A percentile compares a stretch with the other conserved stretches of the same genome.
phyloP scores from a whole-genome alignment of 2,329 filamentous ascomycete genomes.

The Penicillium vulpinum region DNA sequence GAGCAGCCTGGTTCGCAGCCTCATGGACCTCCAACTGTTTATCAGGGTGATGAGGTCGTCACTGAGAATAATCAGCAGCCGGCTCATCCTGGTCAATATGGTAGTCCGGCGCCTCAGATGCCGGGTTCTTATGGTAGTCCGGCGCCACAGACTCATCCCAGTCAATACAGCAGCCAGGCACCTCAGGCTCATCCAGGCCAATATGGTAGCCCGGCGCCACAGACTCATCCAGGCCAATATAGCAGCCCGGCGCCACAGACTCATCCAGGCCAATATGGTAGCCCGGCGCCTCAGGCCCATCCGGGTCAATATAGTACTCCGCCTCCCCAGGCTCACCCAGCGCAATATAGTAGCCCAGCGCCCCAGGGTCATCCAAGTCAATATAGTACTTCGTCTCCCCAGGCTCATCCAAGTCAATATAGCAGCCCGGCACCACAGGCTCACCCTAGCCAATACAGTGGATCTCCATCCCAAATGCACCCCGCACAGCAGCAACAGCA shows the following conservation, averaged over 20 bases:
- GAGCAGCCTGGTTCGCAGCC: slow-evolving; percentile 83
- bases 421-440: background rate
- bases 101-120: slow-evolving; percentile 40
- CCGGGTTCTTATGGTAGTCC: slow-evolving; percentile 4
- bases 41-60: slow-evolving; percentile 79
- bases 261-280: slow-evolving; percentile 5
- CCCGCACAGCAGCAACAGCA: slow-evolving; percentile 21
- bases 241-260: slow-evolving; percentile 22
- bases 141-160: slow-evolving; percentile 25
- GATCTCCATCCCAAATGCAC: slow-evolving; percentile 28
- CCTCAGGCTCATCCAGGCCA: slow-evolving; percentile 21
- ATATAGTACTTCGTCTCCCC: slow-evolving; percentile 14
- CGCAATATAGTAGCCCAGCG: slow-evolving; percentile 37
- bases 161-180: background rate
- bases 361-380: slow-evolving; percentile 28
- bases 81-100: slow-evolving; percentile 20
- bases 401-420: slow-evolving; percentile 21
- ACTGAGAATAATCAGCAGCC: slow-evolving; percentile 42
- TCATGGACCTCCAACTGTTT: slow-evolving; percentile 86
- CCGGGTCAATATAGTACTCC: slow-evolving; percentile 31
- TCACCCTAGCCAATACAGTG: slow-evolving; percentile 15
- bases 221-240: slow-evolving; percentile 21
- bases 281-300: slow-evolving; percentile 16
- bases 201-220: slow-evolving; percentile 38
- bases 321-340: slow-evolving; percentile 30